phyloP scores from a whole-genome alignment of 148 eudicot genomes.

The Heliosperma pusillum region DNA sequence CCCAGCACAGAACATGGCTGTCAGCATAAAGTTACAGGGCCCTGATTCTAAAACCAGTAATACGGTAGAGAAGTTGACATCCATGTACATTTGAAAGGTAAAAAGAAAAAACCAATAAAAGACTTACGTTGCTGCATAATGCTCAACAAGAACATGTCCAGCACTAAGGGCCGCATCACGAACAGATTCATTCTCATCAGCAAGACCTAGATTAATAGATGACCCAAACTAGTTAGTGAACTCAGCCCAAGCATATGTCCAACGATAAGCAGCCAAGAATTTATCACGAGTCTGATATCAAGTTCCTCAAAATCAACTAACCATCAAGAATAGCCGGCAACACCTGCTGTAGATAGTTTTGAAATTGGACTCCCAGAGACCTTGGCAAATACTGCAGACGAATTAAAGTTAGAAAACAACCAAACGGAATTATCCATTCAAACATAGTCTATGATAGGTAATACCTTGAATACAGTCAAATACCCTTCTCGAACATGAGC shows the following conservation, averaged over 20 bases:
- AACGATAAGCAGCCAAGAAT: not conserved
- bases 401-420: slow-evolving; percentile 20
- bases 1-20: not conserved
- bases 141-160: slow-evolving; percentile 97
- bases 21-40: not conserved
- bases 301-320: slow-evolving; percentile 23
- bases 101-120: not conserved
- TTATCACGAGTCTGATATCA: not conserved
- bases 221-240: not conserved
- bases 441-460: not conserved
- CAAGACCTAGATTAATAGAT: slow-evolving; percentile 56
- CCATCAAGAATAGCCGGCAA: slow-evolving; percentile 97
- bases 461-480: slow-evolving; percentile 85
- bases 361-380: slow-evolving; percentile 89
- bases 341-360: slow-evolving; percentile 89
- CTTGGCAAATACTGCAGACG: slow-evolving; percentile 74
- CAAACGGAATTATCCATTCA: not conserved
- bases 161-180: slow-evolving; percentile 98
- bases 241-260: not conserved
- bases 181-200: slow-evolving; percentile 99
- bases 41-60: not conserved
- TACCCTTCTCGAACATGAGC: slow-evolving; percentile 93
- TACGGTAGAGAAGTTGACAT: not conserved
- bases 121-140: slow-evolving; percentile 89
- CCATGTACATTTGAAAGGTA: not conserved